A percentile compares a stretch with the other conserved stretches of the same genome.
Conservation (phyloP, 208 protist genomes). For the Wallacemonas sp. region DNA sequence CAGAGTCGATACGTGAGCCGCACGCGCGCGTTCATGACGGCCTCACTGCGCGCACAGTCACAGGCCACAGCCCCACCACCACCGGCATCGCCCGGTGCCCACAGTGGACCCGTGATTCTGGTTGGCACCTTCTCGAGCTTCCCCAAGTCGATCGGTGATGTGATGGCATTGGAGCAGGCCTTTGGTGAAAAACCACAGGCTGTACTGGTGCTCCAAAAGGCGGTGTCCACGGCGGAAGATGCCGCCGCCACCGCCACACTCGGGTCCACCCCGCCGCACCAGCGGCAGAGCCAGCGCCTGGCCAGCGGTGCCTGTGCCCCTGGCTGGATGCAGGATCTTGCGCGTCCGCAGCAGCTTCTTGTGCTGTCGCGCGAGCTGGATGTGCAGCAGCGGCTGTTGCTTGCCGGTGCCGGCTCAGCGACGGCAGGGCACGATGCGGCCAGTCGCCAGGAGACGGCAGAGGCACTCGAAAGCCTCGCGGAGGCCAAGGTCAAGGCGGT, state of each 20-base stretch:
- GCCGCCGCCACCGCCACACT: not conserved
- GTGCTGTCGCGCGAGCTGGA: not conserved
- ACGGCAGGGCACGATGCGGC: slow-evolving; percentile 1
- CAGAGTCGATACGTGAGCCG: not conserved
- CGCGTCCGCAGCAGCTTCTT: not conserved
- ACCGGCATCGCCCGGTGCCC: not conserved
- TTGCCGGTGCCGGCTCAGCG: not conserved
- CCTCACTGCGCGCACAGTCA: not conserved
- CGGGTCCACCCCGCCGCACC: not conserved
- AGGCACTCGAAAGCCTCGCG: not conserved
- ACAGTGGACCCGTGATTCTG: not conserved
- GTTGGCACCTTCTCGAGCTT: slow-evolving; percentile 5
- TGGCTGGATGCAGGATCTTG: slow-evolving; percentile 13
- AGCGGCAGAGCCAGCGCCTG: not conserved
- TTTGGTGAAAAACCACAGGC: slow-evolving; percentile 14
- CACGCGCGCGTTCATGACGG: not conserved
- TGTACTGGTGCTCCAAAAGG: slow-evolving; percentile 17
- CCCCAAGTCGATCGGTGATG: slow-evolving; percentile 21
- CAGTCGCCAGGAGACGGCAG: not conserved
- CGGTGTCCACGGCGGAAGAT: not conserved
- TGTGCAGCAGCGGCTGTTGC: not conserved
- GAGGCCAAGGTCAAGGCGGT: not conserved
- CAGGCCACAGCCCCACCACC: not conserved
- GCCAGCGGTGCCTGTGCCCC: not conserved
- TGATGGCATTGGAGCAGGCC: slow-evolving; percentile 22